A percentile compares a stretch with the other conserved stretches of the same genome.
These are phyloP conservation scores for Phytophthora podocarpi DNA, from an alignment of 352 stramenopile genomes.

Conservation along the genomic window DNA sequence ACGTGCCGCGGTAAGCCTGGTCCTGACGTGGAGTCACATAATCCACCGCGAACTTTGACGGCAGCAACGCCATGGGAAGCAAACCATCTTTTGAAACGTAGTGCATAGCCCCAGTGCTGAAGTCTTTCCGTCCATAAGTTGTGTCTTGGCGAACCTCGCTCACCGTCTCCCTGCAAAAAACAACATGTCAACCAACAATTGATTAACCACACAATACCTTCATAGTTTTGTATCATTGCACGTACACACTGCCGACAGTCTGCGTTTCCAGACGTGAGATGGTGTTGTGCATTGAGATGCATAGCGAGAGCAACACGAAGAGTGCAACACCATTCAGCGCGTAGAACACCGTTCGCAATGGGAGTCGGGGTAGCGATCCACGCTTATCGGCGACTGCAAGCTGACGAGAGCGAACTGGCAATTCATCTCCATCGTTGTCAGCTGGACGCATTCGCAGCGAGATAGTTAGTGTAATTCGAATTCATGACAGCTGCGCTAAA, in stretches of 20 bases:
- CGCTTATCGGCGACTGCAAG: constrained; percentile 3
- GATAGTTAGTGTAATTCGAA: not conserved
- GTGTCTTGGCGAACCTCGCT: constrained; percentile 18
- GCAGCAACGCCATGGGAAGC: constrained; percentile 69
- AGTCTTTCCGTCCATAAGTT: constrained; percentile 12
- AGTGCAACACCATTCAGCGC: constrained; percentile 63
- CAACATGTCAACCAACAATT: not conserved
- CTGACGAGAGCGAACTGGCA: constrained; percentile 15
- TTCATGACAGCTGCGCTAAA: no score
- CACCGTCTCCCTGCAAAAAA: constrained; percentile 20
- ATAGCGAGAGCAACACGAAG: constrained; percentile 60
- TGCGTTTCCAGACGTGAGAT: constrained; percentile 54
- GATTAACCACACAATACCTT: not conserved
- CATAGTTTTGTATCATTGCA: not conserved
- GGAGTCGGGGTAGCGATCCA: constrained; percentile 8
- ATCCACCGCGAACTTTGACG: constrained; percentile 81
- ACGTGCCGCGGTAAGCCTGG: constrained; percentile 77
- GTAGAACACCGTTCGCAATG: constrained; percentile 52
- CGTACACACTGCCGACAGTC: constrained; percentile 22
- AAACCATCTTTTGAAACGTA: constrained; percentile 41
- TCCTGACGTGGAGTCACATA: constrained; percentile 79
- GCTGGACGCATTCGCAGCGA: not conserved
- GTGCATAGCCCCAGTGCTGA: constrained; percentile 4
- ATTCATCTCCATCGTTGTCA: constrained; percentile 11
- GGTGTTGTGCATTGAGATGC: constrained; percentile 76